A percentile compares a stretch with the other conserved stretches of the same genome.
These are phyloP conservation scores for Centrapalus pauciflorus DNA, from an alignment of 129 eudicot species.

Conservation along the genomic window DNA sequence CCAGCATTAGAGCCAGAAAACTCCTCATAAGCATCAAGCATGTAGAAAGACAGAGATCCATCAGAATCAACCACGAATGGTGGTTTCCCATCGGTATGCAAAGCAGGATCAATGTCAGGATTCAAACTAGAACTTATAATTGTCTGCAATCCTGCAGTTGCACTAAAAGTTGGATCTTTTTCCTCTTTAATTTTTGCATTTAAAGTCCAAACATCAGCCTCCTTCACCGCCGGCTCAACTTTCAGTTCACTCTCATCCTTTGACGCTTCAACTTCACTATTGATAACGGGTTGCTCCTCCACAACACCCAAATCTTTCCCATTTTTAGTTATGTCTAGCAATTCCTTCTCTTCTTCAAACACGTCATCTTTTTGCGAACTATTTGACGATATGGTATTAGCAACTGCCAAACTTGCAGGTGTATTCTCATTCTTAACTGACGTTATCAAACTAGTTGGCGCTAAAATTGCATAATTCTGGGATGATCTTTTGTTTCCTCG, in stretches of 20 bases:
- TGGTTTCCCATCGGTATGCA: constrained; percentile 42
- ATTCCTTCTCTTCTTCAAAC: constrained; percentile 20
- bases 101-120: constrained; percentile 24
- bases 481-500: constrained; percentile 25
- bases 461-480: not conserved
- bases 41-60: constrained; percentile 80
- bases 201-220: constrained; percentile 37
- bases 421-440: constrained; percentile 33
- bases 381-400: not conserved
- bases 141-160: constrained; percentile 72
- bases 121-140: constrained; percentile 20
- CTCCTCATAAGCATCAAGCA: constrained; percentile 93
- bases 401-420: constrained; percentile 12
- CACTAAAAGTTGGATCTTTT: constrained; percentile 60
- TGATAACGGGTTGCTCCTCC: constrained; percentile 16
- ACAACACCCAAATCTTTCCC: constrained; percentile 9
- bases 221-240: constrained; percentile 33
- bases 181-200: constrained; percentile 71
- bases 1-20: constrained; percentile 73
- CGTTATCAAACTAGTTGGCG: not conserved
- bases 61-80: constrained; percentile 67
- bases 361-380: constrained; percentile 7
- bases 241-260: constrained; percentile 36
- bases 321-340: not conserved
- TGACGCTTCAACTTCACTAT: not conserved